phyloP scores from a whole-genome alignment of 495 filamentous ascomycete species.

The Podospora bellae-mahoneyi region DNA sequence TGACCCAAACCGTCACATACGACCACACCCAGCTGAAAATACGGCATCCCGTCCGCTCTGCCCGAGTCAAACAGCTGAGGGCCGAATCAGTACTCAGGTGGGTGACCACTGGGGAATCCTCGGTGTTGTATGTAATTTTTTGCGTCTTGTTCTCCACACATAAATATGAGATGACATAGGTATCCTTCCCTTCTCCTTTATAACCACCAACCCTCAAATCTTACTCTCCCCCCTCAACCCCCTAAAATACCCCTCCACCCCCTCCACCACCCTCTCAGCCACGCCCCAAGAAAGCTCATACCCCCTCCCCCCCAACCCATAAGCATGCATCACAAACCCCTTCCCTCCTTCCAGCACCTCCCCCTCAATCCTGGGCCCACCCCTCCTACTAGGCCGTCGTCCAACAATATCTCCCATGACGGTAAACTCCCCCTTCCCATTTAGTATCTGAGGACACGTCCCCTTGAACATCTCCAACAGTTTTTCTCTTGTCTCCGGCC shows the following conservation, averaged over 20 bases:
- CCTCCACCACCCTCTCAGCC: slow-evolving; percentile 38
- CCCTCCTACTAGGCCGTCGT: slow-evolving; percentile 42
- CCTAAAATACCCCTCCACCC: slow-evolving; percentile 30
- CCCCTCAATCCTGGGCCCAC: slow-evolving; percentile 45
- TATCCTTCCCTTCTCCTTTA: neutral
- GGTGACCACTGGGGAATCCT: neutral
- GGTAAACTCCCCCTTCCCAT: slow-evolving; percentile 25
- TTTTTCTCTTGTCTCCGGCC: slow-evolving; percentile 41
- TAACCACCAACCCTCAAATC: slow-evolving; percentile 8
- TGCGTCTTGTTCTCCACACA: too few relatives aligned
- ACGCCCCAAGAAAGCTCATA: slow-evolving; percentile 52
- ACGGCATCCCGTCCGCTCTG: too few relatives aligned
- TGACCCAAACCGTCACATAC: too few relatives aligned
- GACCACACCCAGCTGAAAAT: too few relatives aligned
- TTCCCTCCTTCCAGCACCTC: slow-evolving; percentile 25
- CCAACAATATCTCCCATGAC: slow-evolving; percentile 46
- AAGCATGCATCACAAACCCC: slow-evolving; percentile 55
- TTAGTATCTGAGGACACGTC: slow-evolving; percentile 41
- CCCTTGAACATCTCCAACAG: slow-evolving; percentile 43
- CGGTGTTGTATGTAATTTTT: neutral
- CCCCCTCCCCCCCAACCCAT: slow-evolving; percentile 60
- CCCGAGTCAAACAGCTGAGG: too few relatives aligned
- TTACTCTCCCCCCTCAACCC: slow-evolving; percentile 9
- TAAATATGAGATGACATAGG: too few relatives aligned
- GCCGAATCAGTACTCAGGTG: neutral